A percentile compares a stretch with the other conserved stretches of the same genome.
Evolutionary conservation across 2,329 filamentous ascomycete genomes (phyloP).

Genomic region (Sclerotinia sclerotiorum): DNA sequence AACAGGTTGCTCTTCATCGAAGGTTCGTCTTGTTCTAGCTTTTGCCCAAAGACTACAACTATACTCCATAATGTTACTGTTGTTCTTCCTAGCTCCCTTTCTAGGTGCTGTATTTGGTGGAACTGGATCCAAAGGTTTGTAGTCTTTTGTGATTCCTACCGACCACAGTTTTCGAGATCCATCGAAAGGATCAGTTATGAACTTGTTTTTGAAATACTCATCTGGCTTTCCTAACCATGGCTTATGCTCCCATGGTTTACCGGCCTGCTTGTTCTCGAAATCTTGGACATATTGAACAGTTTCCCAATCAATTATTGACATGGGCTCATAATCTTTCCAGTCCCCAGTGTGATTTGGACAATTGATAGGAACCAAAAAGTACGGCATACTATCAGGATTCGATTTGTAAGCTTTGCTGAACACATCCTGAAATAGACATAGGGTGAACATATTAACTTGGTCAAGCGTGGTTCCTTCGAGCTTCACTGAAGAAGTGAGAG

Average conservation of each 20-base stretch:
- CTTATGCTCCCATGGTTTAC: conserved; percentile 40
- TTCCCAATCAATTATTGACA: conserved; percentile 59
- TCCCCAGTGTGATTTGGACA: background rate
- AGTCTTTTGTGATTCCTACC: conserved; percentile 52
- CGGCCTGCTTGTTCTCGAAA: conserved; percentile 41
- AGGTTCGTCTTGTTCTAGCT: conserved; percentile 51
- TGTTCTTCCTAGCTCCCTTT: conserved; percentile 46
- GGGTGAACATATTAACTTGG: conserved; percentile 68
- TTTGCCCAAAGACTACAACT: conserved; percentile 73
- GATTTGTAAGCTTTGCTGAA: conserved; percentile 85
- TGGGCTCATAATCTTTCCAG: background rate
- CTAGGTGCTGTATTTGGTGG: conserved; percentile 55
- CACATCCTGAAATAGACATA: conserved; percentile 75
- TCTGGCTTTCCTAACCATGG: conserved; percentile 42
- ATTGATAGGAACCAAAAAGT: conserved; percentile 71
- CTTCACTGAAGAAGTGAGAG: conserved; percentile 47
- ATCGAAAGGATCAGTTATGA: conserved; percentile 58
- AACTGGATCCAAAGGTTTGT: conserved; percentile 65
- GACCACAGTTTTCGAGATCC: conserved; percentile 64
- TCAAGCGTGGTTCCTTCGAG: conserved; percentile 49
- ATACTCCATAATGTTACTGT: conserved; percentile 75
- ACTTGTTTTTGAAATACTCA: conserved; percentile 53
- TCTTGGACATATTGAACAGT: conserved; percentile 48
- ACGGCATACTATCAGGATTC: conserved; percentile 65
- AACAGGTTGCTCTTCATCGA: conserved; percentile 75